Evolutionary conservation across 495 filamentous ascomycete species (phyloP).

Genomic region (Aspergillus funiculosus): DNA sequence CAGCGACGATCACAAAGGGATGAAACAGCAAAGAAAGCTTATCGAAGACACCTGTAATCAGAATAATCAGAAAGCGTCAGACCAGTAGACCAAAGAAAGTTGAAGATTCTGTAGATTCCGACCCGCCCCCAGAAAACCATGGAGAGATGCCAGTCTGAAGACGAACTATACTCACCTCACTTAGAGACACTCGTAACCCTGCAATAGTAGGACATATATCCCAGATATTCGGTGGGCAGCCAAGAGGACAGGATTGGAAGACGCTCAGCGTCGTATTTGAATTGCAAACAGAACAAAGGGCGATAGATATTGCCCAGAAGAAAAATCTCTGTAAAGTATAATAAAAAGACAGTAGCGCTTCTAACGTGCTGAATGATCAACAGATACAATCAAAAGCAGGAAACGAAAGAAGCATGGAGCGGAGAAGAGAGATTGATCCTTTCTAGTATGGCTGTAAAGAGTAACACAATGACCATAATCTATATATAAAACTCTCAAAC

Average conservation of each 20-base stretch:
- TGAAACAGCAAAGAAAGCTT: neutral
- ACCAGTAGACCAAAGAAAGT: no score
- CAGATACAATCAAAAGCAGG: conserved; percentile 1
- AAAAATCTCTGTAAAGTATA: conserved; percentile 5
- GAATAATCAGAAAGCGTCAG: neutral
- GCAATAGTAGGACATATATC: no score
- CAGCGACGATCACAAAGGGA: neutral
- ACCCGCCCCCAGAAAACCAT: neutral
- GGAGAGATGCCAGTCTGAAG: neutral
- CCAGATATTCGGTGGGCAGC: neutral
- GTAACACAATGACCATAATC: conserved; percentile 1
- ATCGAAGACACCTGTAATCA: neutral
- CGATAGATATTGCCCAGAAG: neutral
- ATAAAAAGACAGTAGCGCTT: conserved; percentile 1
- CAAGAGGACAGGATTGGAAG: neutral
- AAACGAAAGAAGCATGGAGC: neutral
- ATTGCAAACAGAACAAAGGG: neutral
- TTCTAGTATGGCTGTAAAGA: neutral
- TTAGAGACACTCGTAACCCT: neutral
- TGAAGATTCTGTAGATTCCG: no score
- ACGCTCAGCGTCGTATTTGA: conserved; percentile 2
- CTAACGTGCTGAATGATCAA: conserved; percentile 6
- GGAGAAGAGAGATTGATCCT: neutral
- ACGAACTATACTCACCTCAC: conserved; percentile 1
- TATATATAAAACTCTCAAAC: conserved; percentile 1